Evolutionary conservation across 164 flowering plant species (phyloP).

Genomic region (Saururus chinensis): DNA sequence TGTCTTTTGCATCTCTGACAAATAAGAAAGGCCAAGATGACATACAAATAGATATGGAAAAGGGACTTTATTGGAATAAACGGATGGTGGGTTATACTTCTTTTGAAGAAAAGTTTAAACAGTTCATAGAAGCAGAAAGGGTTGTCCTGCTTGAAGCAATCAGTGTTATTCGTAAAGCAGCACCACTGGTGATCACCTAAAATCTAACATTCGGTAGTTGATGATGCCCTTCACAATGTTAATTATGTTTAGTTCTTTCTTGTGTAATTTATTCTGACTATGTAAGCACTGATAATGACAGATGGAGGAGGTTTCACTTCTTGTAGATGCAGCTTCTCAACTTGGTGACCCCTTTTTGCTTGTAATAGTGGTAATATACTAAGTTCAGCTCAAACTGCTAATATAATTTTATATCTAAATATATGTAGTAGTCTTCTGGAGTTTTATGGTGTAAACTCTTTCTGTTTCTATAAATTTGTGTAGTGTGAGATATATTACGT

Average conservation of each 20-base stretch:
- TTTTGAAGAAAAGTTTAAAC: constrained; percentile 54
- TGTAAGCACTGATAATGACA: constrained; percentile 28
- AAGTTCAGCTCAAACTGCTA: constrained; percentile 92
- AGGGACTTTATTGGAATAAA: constrained; percentile 17
- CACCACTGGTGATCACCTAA: constrained; percentile 87
- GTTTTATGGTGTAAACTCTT: too few species aligned
- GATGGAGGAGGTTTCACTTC: constrained; percentile 97
- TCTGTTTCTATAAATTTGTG: too few species aligned
- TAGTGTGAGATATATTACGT: too few species aligned
- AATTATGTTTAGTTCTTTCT: constrained; percentile 1
- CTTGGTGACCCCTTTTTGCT: constrained; percentile 91
- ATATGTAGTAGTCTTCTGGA: constrained; percentile 24
- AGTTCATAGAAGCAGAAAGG: constrained; percentile 62
- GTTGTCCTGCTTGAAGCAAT: constrained; percentile 51
- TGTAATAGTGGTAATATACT: constrained; percentile 96
- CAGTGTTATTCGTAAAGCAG: constrained; percentile 62
- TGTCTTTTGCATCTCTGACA: constrained; percentile 14
- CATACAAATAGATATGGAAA: constrained; percentile 13
- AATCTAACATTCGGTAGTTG: constrained; percentile 48
- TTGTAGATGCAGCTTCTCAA: constrained; percentile 75
- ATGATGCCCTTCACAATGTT: constrained; percentile 18
- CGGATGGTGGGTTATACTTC: constrained; percentile 37
- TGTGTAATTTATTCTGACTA: constrained; percentile 11
- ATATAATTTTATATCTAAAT: constrained; percentile 89
- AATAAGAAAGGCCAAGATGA: constrained; percentile 15